Percentiles rank a stretch among this genome's conserved stretches.
Conservation (phyloP, 108 stramenopile species). For the Cyclostephanos tholiformis region DNA sequence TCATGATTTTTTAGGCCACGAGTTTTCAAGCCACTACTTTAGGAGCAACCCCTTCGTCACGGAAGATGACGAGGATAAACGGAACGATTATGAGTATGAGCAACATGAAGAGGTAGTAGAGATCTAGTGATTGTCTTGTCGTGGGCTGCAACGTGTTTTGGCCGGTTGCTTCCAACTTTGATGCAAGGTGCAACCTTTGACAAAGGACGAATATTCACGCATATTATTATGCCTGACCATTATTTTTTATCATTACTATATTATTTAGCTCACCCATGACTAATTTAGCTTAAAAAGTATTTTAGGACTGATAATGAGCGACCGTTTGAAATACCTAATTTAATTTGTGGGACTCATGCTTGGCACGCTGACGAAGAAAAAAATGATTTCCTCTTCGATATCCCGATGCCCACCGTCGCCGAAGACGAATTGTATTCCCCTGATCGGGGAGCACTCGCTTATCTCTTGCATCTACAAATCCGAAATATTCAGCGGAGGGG, state of each 20-base stretch:
- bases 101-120: constrained; percentile 7
- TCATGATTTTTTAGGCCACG: constrained; percentile 9
- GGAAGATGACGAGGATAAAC: neutral
- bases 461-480: constrained; percentile 7
- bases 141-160: no score
- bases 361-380: neutral
- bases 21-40: constrained; percentile 5
- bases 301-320: no score
- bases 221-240: no score
- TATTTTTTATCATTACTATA: no score
- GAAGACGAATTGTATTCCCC: neutral
- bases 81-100: neutral
- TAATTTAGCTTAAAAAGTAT: no score
- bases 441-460: neutral
- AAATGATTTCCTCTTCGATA: neutral
- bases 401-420: neutral
- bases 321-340: no score
- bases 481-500: constrained; percentile 8
- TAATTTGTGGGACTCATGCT: no score
- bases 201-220: no score
- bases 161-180: no score
- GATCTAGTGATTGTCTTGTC: neutral
- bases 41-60: constrained; percentile 3
- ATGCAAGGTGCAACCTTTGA: no score
- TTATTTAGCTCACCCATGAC: no score